phyloP scores from a whole-genome alignment of 1,139 yeast species.

The Candida buenavistaensis region DNA sequence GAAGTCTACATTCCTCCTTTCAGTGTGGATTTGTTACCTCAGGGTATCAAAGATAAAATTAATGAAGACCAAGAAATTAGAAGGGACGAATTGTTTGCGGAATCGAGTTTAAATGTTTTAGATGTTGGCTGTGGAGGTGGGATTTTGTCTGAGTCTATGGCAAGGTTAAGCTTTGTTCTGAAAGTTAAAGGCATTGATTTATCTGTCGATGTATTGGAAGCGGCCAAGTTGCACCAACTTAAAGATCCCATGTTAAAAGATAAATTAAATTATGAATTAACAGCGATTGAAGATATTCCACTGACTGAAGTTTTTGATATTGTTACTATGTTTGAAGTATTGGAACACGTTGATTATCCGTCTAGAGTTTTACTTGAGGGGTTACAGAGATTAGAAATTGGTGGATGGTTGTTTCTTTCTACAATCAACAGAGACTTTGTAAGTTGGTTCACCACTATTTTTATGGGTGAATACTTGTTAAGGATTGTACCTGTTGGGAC shows the following conservation, averaged over 20 bases:
- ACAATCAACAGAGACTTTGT: conserved; percentile 88
- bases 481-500: conserved; percentile 89
- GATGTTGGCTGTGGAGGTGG: conserved; percentile 99
- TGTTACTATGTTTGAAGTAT: conserved; percentile 89
- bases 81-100: conserved; percentile 37
- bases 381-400: conserved; percentile 64
- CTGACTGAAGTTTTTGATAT: conserved; percentile 58
- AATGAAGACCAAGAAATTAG: conserved; percentile 47
- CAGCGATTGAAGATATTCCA: conserved; percentile 60
- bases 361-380: conserved; percentile 69
- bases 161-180: conserved; percentile 65
- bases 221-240: conserved; percentile 68
- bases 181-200: conserved; percentile 82
- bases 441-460: conserved; percentile 93
- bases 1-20: conserved; percentile 78
- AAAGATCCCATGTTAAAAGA: conserved; percentile 60
- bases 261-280: conserved; percentile 59
- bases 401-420: conserved; percentile 84
- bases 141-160: conserved; percentile 80
- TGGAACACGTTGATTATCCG: conserved; percentile 92
- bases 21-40: conserved; percentile 64
- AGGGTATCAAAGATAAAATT: conserved; percentile 46
- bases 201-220: conserved; percentile 76
- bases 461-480: conserved; percentile 81
- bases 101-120: conserved; percentile 50